Base-by-base conservation (phyloP, 2,329 filamentous ascomycete genomes). In the Talaromyces sp. region DNA sequence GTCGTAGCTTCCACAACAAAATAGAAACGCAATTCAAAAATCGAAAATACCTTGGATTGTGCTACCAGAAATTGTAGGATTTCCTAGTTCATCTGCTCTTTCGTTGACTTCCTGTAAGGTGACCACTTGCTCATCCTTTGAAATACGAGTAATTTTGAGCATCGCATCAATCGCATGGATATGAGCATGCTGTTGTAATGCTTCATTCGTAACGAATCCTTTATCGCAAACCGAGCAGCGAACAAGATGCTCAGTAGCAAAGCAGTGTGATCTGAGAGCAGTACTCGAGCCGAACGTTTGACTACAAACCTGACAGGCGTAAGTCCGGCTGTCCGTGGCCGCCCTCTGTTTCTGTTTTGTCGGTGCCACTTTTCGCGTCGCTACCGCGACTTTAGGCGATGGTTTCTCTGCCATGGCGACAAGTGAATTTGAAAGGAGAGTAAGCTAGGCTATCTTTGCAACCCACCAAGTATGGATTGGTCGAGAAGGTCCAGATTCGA, bases 171-270 rank as follows among this genome's bases (percentile, higher is more conserved):
- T 14, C 22, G 4, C 7, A 37, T 61, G 59, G 8, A 59, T 31
- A 19, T 19, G 43, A 24, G 43, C n/a, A 39, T 63, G 52, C 16
- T 63, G 50, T 19, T 16, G 24, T 19, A 57, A 10, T 24, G 37
- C 61, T 64, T 64, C 31, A 3, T 58, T 16, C n/a, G 2, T 50
- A 6, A 11, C 19, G 16, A 64, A 58, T 22, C 41, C 62, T 41
- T 64, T 64, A 22, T 33, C 16, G 35, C 52, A 64, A 27, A 64
- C 22, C 31, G 33, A 22, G 10, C 52, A 64, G 31, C 24, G 22
- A 31, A 50, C 16, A 19, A 58, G 27, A 50, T 64, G 54, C 6
- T 50, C 33, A 8, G 52, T 50, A 16, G 41, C 14, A 31, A 43
- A 63, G 22, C 52, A 39, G 39, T 63, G 61, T 31, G 50, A 27